These are phyloP conservation scores for Brasenia schreberi DNA, from an alignment of 164 flowering plant species.

Conservation along the genomic window DNA sequence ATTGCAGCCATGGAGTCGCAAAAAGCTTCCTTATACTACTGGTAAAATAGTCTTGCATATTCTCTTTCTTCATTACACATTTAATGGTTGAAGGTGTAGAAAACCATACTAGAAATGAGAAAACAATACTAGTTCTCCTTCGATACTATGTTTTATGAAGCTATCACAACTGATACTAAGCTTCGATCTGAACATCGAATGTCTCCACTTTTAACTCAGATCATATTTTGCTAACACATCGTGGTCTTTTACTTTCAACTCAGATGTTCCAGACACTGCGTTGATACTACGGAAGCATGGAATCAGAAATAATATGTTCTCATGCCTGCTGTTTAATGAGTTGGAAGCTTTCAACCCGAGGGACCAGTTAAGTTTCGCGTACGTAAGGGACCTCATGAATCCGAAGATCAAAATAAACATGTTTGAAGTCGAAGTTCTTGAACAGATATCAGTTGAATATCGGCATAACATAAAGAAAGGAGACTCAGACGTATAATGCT, in stretches of 20 bases:
- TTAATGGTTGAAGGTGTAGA: no score
- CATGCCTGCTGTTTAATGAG: conserved; percentile 86
- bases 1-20: conserved; percentile 58
- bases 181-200: no score
- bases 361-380: conserved; percentile 87
- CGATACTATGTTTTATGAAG: no score
- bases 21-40: conserved; percentile 68
- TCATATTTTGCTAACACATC: no score
- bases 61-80: no score
- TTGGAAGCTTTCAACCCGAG: conserved; percentile 87
- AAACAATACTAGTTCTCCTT: no score
- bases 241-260: no score
- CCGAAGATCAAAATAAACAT: conserved; percentile 65
- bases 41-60: no score
- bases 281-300: conserved; percentile 74
- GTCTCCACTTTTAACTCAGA: no score
- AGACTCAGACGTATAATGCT: background rate
- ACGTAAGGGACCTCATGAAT: conserved; percentile 65
- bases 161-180: no score
- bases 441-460: conserved; percentile 62
- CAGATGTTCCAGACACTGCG: conserved; percentile 97
- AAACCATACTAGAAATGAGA: no score
- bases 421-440: conserved; percentile 85
- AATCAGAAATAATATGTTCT: conserved; percentile 44
- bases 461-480: conserved; percentile 60